Evolutionary conservation across 73 alveolate genomes (phyloP), one percentile per base, ranked within the genome.

Genomic region (Paramecium octaurelia): DNA sequence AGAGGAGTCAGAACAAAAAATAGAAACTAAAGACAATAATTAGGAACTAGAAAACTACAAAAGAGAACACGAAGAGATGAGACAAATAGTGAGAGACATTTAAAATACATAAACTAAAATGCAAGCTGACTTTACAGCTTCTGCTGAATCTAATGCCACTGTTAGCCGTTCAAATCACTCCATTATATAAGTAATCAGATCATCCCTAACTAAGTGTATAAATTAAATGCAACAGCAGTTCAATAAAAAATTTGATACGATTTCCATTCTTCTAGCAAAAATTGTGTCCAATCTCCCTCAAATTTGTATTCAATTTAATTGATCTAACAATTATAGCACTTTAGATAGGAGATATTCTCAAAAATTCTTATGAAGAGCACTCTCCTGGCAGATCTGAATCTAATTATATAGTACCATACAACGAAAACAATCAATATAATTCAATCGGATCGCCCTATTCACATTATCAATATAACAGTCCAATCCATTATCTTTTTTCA

Each of bases 41-140:
- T 23, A 44, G 12, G 91, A 80, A 35, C 44, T 80, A 8, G 91
- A 80, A 3, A 20, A 23, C 44, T 80, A 80, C 24, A 80, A 80
- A 42, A 21, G 44, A 46, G 91, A 80, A 6, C 91, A 80, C 14
- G 91, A 80, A 43, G 75, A 48, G 50, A 80, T 80, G 91, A 80
- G 31, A 35, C 50, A 80, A 42, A 6, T 46, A 8, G 31, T 80
- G 24, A 80, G 46, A 46, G 70, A 80, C 6, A 35, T 80, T 20
- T 18, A 24, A 80, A 14, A 8, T 23, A 21, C 20, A 11, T 23
- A 80, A 46, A 24, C 36, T 23, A 18, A 80, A 44, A 80, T 80
- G 73, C 9, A 18, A 18, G 38, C n/a, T 24, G 91, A 80, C 10
- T 80, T 80, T 42, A 8, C 71, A 10, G 48, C 91, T 20, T 80